Evolutionary conservation across 2,329 filamentous ascomycete species (phyloP).

Genomic region (Leptographium galeiforme): DNA sequence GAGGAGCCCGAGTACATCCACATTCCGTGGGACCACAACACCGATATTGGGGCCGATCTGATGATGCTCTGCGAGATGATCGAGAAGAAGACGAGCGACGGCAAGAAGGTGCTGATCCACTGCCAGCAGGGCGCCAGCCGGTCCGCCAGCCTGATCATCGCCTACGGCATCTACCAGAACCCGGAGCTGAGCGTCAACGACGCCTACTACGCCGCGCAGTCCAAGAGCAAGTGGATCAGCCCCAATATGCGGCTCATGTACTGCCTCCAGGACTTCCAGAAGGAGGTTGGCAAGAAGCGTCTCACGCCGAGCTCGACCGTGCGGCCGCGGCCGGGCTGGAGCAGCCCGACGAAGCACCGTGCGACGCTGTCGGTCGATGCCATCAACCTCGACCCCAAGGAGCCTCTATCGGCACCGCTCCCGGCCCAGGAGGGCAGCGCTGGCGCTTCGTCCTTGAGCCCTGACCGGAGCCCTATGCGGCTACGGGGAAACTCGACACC

Average conservation of each 20-base stretch:
- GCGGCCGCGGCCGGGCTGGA: constrained; percentile 30
- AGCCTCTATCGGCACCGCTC: constrained; percentile 48
- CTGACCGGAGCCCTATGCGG: constrained; percentile 29
- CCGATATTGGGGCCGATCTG: constrained; percentile 67
- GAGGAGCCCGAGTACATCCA: constrained; percentile 70
- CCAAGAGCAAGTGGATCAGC: constrained; percentile 75
- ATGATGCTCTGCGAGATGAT: constrained; percentile 64
- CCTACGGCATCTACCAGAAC: constrained; percentile 70
- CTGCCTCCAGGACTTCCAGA: constrained; percentile 71
- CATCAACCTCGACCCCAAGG: constrained; percentile 36
- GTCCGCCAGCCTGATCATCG: constrained; percentile 75
- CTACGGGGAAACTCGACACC: constrained; percentile 41
- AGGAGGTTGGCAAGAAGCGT: constrained; percentile 42
- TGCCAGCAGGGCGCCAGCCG: constrained; percentile 79
- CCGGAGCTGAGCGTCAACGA: constrained; percentile 67
- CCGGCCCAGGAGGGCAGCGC: constrained; percentile 35
- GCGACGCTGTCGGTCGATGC: constrained; percentile 46
- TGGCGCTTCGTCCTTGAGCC: constrained; percentile 13
- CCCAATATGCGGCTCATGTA: constrained; percentile 90
- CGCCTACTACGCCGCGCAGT: constrained; percentile 68
- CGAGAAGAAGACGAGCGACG: constrained; percentile 55
- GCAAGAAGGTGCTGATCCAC: constrained; percentile 69
- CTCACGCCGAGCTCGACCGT: constrained; percentile 29
- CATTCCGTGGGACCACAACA: constrained; percentile 80
- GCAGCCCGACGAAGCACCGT: constrained; percentile 47